Base-by-base conservation (phyloP, 1,284 basidiomycete genomes). In the Marasmius oreades region DNA sequence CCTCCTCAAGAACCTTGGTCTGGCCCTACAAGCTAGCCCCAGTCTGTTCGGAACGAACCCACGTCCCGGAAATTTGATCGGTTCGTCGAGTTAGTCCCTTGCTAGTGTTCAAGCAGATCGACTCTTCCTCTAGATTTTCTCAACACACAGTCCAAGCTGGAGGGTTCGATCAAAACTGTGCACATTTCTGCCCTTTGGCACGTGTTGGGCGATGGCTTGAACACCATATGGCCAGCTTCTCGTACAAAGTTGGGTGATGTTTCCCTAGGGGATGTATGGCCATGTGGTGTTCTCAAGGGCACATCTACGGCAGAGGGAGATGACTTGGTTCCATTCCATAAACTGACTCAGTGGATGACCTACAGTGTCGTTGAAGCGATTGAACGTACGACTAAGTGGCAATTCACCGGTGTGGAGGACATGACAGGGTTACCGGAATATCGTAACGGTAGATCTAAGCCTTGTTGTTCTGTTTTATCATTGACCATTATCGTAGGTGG, bases 301-400 rank as follows among this genome's bases (percentile, higher is more conserved):
- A 60, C 67, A 2, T 68, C 69, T 43, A 60, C 62, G 14, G 61
- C 64, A 24, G 79, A 85, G 61, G 85, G 84, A 48, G 85, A 88
- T 58, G 78, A 86, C 58, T 77, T 93, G 39, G 93, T 98, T 2
- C 91, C 93, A 0, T 98, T 98, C 78, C 95, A 98, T 76, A 98
- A 98, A 69, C 80, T 98, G 50, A 92, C 92, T 0, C 91, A 93
- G 61, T 98, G 96, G 95, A 80, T 92, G 57, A 88, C 90, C 14
- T 96, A 96, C 72, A 92, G 88, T 59, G 77, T 96, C 16, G 77
- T 95, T 31, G 92, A 95, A 66, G 88, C 90, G 6, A 82, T 96
- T 46, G 81, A 93, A 70, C 84, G 80, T 60, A 74, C 88, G 1
- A 77, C 95, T 3, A 79, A 81, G 1, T 98, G 94, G 93, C 74